These are phyloP conservation scores for Syncephalastrum racemosum DNA, from an alignment of 371 early-diverging fungal species.

Conservation along the genomic window DNA sequence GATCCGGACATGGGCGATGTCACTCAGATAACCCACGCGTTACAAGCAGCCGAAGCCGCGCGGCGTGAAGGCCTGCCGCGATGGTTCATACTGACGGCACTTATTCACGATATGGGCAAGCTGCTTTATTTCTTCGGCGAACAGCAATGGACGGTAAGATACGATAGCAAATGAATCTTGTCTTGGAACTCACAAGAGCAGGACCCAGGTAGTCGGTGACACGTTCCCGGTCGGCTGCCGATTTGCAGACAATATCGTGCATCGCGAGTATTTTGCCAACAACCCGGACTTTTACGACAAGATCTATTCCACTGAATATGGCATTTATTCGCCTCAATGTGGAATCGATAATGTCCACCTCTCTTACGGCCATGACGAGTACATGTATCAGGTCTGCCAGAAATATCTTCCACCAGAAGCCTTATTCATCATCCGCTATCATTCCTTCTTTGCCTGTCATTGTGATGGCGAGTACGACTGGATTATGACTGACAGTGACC, in stretches of 20 bases:
- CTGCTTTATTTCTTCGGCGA: constrained; percentile 50
- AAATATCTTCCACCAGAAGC: constrained; percentile 52
- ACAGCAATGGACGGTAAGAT: constrained; percentile 56
- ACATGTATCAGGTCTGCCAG: constrained; percentile 54
- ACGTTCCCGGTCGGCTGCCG: constrained; percentile 24
- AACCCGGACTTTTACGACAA: constrained; percentile 48
- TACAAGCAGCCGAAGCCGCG: constrained; percentile 62
- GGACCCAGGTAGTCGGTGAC: constrained; percentile 19
- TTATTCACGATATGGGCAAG: constrained; percentile 66
- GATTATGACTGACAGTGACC: constrained; percentile 49
- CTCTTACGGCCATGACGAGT: constrained; percentile 64
- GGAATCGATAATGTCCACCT: constrained; percentile 53
- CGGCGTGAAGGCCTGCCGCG: constrained; percentile 49
- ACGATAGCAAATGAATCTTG: background rate
- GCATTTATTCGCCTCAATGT: constrained; percentile 56
- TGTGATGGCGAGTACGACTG: constrained; percentile 46
- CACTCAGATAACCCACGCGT: constrained; percentile 54
- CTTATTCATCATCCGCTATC: constrained; percentile 50
- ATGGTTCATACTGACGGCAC: constrained; percentile 54
- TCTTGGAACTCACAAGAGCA: background rate
- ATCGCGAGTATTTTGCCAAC: constrained; percentile 31
- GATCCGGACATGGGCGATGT: constrained; percentile 39
- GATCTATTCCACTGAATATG: constrained; percentile 39
- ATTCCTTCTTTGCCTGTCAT: constrained; percentile 61
- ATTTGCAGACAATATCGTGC: constrained; percentile 44